A percentile compares a stretch with the other conserved stretches of the same genome.
Conservation (phyloP, 495 filamentous ascomycete species). For the Neurospora sp. region DNA sequence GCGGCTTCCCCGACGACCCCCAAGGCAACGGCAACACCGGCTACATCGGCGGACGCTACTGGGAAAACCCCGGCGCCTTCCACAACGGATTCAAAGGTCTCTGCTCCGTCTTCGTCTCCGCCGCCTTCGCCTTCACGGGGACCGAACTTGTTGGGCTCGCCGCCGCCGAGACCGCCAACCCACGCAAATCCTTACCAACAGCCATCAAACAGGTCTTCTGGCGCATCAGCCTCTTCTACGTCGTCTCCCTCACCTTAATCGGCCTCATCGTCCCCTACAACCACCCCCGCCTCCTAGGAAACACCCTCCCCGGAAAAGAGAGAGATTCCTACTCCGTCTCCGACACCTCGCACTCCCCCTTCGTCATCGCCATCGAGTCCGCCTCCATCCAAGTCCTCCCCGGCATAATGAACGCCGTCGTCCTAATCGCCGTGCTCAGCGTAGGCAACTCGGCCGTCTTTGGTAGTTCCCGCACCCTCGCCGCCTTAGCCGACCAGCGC, state of each 20-base stretch:
- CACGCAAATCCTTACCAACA: conserved; percentile 73
- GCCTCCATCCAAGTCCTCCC: conserved; percentile 67
- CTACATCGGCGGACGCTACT: conserved; percentile 79
- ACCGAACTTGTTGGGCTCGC: conserved; percentile 91
- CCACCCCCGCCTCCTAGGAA: conserved; percentile 49
- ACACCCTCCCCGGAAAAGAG: neutral
- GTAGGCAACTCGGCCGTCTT: conserved; percentile 85
- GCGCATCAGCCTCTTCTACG: conserved; percentile 84
- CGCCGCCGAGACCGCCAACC: conserved; percentile 79
- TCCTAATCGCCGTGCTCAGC: conserved; percentile 77
- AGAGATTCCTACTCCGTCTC: conserved; percentile 26
- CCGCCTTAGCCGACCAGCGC: conserved; percentile 74
- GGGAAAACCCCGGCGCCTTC: conserved; percentile 81
- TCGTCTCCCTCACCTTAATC: conserved; percentile 62
- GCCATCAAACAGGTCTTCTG: conserved; percentile 94
- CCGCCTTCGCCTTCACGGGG: conserved; percentile 84
- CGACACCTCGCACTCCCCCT: conserved; percentile 71
- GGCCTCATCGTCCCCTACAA: conserved; percentile 66
- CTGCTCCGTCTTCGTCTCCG: conserved; percentile 87
- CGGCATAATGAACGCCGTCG: conserved; percentile 83
- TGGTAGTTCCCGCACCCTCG: conserved; percentile 76
- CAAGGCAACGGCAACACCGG: conserved; percentile 17
- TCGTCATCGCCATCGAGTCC: conserved; percentile 78
- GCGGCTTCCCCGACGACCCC: conserved; percentile 56
- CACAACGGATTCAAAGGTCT: conserved; percentile 89